A percentile compares a stretch with the other conserved stretches of the same genome.
Evolutionary conservation across 1,284 basidiomycete genomes (phyloP).

Genomic region (Xerocomus subilludens): DNA sequence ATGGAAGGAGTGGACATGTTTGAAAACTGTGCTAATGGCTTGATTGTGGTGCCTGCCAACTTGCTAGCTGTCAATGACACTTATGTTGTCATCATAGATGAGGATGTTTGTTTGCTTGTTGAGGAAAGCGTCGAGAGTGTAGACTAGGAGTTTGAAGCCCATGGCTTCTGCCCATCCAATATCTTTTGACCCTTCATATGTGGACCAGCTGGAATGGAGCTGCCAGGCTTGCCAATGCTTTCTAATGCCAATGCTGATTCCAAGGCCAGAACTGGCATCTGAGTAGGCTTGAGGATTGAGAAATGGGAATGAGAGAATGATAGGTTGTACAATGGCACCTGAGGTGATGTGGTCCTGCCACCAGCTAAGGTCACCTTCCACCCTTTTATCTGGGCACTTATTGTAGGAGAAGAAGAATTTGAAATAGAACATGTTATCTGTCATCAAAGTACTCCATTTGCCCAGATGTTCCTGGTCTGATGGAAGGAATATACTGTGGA

Average conservation of each 20-base stretch:
- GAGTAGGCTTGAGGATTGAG: constrained; percentile 21
- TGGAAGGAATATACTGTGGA: too few relatives aligned
- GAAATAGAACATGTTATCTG: too few relatives aligned
- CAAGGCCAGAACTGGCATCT: constrained; percentile 35
- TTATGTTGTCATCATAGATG: constrained; percentile 55
- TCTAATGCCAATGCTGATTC: constrained; percentile 23
- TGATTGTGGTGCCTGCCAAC: constrained; percentile 53
- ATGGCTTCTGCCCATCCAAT: too few relatives aligned
- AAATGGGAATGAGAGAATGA: too few relatives aligned
- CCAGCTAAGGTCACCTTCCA: not conserved
- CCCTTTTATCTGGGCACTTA: not conserved
- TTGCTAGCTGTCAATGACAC: constrained; percentile 58
- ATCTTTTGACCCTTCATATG: too few relatives aligned
- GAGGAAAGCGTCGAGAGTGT: not conserved
- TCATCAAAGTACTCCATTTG: too few relatives aligned
- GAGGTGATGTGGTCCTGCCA: too few relatives aligned
- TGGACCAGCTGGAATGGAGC: constrained; percentile 18
- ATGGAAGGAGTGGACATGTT: constrained; percentile 37
- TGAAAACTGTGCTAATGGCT: constrained; percentile 39
- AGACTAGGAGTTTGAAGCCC: constrained; percentile 48
- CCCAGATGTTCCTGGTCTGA: too few relatives aligned
- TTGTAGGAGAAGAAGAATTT: too few relatives aligned
- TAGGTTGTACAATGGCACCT: too few relatives aligned
- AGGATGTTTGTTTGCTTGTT: not conserved
- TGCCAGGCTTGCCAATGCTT: constrained; percentile 20